Conservation (phyloP, 495 filamentous ascomycete genomes). For the Penicillium salamii region DNA sequence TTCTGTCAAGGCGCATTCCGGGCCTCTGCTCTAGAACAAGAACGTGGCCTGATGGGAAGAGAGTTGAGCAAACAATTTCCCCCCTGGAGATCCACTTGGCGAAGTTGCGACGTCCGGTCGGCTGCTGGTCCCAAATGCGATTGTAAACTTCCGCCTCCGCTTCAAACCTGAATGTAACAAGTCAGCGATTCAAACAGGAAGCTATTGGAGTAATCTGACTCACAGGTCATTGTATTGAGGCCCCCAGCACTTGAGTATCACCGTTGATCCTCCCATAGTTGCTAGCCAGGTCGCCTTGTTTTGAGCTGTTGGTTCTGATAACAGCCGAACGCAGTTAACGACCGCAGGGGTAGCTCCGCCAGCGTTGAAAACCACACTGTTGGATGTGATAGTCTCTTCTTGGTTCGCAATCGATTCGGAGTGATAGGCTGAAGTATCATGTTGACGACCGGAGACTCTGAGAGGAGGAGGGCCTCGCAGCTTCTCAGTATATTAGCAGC, state of each 20-base stretch:
- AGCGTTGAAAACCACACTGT: background rate
- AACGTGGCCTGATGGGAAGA: background rate
- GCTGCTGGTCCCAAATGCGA: background rate
- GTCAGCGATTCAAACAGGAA: background rate
- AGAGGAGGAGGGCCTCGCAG: background rate
- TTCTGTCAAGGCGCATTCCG: background rate
- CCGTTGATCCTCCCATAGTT: background rate
- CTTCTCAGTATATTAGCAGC: constrained; percentile 1
- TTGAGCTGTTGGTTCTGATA: background rate
- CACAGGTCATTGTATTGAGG: background rate
- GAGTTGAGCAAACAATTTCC: background rate
- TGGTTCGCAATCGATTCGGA: too few relatives aligned
- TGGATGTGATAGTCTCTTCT: background rate
- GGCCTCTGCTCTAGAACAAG: background rate
- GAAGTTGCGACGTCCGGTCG: background rate
- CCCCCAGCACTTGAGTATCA: background rate
- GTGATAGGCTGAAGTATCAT: too few relatives aligned
- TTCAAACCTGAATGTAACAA: background rate
- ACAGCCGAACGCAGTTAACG: background rate
- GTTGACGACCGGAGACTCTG: too few relatives aligned
- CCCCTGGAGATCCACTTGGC: background rate
- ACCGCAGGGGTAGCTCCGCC: background rate
- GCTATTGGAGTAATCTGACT: background rate
- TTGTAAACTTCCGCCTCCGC: background rate
- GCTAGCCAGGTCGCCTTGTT: background rate